Conservation (phyloP, 352 stramenopile genomes). For the Phytophthora pini region DNA sequence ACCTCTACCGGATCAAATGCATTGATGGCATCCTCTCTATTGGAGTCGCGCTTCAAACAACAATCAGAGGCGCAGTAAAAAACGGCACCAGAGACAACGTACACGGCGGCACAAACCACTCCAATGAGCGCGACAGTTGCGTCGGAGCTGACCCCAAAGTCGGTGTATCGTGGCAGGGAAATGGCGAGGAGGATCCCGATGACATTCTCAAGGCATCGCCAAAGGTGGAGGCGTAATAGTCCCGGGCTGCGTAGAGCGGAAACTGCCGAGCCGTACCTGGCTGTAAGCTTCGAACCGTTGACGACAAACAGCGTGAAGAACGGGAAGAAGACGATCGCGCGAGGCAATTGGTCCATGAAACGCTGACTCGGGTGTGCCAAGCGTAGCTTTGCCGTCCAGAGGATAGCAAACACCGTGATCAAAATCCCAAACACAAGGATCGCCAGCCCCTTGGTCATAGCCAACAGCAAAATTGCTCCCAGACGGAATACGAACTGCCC, state of each 20-base stretch:
- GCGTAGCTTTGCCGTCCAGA: conserved; percentile 38
- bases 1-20: neutral
- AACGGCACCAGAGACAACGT: conserved; percentile 30
- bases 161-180: conserved; percentile 56
- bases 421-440: conserved; percentile 45
- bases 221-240: conserved; percentile 52
- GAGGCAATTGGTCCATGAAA: conserved; percentile 45
- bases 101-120: conserved; percentile 45
- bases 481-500: conserved; percentile 71
- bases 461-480: conserved; percentile 67
- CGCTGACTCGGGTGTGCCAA: conserved; percentile 47
- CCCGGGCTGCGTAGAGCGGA: conserved; percentile 44
- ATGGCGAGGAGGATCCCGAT: conserved; percentile 48
- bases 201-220: conserved; percentile 65
- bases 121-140: conserved; percentile 43
- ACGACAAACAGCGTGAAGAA: conserved; percentile 73
- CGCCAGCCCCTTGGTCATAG: conserved; percentile 59
- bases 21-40: neutral
- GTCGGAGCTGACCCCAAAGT: conserved; percentile 63
- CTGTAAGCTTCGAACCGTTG: conserved; percentile 54
- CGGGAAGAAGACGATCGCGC: conserved; percentile 65
- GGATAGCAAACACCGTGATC: conserved; percentile 47
- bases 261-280: conserved; percentile 36
- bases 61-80: conserved; percentile 34
- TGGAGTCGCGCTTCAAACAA: conserved; percentile 1